phyloP scores from a whole-genome alignment of 495 filamentous ascomycete genomes.

The Talaromyces stipitatus region DNA sequence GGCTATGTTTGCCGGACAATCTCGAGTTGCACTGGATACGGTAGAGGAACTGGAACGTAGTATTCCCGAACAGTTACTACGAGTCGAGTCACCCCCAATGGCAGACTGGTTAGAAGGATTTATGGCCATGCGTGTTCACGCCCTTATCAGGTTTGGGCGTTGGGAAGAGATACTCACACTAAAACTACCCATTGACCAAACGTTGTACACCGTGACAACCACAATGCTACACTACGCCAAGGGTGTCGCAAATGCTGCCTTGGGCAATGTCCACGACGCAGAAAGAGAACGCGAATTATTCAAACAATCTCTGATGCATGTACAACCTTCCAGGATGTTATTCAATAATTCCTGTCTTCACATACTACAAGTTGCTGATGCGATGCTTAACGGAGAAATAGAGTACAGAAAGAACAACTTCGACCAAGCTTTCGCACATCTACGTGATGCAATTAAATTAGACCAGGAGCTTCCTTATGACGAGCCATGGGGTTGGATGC shows the following conservation, averaged over 20 bases:
- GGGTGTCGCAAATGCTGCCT: slow-evolving; percentile 54
- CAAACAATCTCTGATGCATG: slow-evolving; percentile 28
- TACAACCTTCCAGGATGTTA: slow-evolving; percentile 46
- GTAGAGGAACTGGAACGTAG: slow-evolving; percentile 40
- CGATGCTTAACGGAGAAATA: slow-evolving; percentile 64
- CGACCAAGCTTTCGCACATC: slow-evolving; percentile 44
- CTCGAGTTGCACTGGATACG: slow-evolving; percentile 47
- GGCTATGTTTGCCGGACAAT: slow-evolving; percentile 62
- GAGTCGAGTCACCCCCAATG: slow-evolving; percentile 57
- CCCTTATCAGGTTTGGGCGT: slow-evolving; percentile 55
- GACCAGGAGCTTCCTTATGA: slow-evolving; percentile 54
- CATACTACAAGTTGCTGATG: slow-evolving; percentile 48
- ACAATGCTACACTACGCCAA: slow-evolving; percentile 60
- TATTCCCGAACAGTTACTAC: slow-evolving; percentile 52
- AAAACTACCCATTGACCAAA: slow-evolving; percentile 37
- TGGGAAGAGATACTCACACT: slow-evolving; percentile 52
- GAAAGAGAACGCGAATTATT: slow-evolving; percentile 38
- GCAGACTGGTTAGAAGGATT: slow-evolving; percentile 67
- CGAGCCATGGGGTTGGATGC: slow-evolving; percentile 69
- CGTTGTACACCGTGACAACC: slow-evolving; percentile 54
- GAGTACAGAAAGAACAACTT: slow-evolving; percentile 53
- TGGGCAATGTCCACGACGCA: slow-evolving; percentile 38
- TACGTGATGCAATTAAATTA: slow-evolving; percentile 43
- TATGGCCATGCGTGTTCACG: slow-evolving; percentile 53
- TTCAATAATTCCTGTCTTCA: slow-evolving; percentile 59